These are phyloP conservation scores for Cyclospora cayetanensis DNA, from an alignment of 169 alveolate genomes.

Conservation along the genomic window DNA sequence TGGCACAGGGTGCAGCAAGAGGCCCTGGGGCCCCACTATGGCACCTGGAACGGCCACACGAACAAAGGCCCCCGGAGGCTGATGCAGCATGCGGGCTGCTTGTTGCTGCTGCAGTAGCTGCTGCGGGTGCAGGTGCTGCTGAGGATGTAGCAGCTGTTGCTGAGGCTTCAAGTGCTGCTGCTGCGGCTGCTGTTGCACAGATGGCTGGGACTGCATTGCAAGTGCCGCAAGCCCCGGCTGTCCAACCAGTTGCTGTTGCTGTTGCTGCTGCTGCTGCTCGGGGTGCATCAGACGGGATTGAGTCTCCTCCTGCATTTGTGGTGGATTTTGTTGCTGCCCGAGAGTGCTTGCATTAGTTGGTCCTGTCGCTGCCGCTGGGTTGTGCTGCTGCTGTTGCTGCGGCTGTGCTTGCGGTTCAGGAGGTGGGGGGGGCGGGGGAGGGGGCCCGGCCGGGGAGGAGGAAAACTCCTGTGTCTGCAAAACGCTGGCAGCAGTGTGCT, in stretches of 20 bases:
- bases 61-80: background rate
- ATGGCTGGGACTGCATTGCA: background rate
- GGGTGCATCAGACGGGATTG: background rate
- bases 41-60: background rate
- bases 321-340: no score
- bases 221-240: background rate
- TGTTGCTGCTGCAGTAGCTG: background rate
- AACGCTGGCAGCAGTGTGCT: background rate
- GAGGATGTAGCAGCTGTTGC: background rate
- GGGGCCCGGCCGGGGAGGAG: background rate
- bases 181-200: background rate
- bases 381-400: background rate
- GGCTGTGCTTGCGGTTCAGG: background rate
- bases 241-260: background rate
- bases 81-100: background rate
- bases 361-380: background rate
- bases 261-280: constrained; percentile 12
- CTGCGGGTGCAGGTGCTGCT: constrained; percentile 17
- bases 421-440: background rate
- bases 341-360: background rate
- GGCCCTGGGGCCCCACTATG: background rate
- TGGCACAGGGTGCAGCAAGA: background rate
- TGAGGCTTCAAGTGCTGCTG: constrained; percentile 42
- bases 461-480: background rate
- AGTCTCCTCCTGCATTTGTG: background rate